Evolutionary conservation across 306 rosid species (phyloP), one percentile per base, ranked within the genome.

Genomic region (Quercus engelmannii): DNA sequence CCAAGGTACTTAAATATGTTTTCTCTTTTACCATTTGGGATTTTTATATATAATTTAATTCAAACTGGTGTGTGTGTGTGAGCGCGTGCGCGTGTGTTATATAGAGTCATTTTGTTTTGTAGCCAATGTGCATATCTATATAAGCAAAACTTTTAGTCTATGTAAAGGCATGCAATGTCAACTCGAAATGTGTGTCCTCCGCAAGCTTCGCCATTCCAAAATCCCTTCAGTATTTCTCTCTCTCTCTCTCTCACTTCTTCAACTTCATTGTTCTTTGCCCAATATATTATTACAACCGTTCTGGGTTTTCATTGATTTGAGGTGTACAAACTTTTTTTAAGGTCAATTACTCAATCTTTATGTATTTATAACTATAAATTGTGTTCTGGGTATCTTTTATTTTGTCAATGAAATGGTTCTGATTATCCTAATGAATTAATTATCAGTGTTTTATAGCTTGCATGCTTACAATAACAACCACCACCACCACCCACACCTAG

Each of bases 121-220:
- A 35, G 2, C 41, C 41, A 6, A 35, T 35, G 41, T 35, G 41
- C 41, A 35, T 35, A 35, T 35, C 41, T 35, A 6, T 35, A 35
- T 35, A 35, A 35, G 41, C 41, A 35, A 35, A 35, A 35, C 9
- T 35, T 6, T 6, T 35, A 35, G 41, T 6, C 41, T 6, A 35
- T 35, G 41, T 35, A 6, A 35, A 35, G 41, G 41, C 41, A 35
- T 35, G 41, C 2, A 35, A 35, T 35, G 9, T 35, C 9, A 35
- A 35, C 41, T 35, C 9, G 2, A 35, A 35, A 35, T 35, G 9
- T 35, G 41, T 26, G 28, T 1, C 19, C 87, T 91, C 78, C 89
- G 67, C 55, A 81, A 80, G 75, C 94, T 94, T 63, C 83, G 74
- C 63, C 85, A 82, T 76, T 92, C 97, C 75, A 79, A 65, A 77